phyloP scores from a whole-genome alignment of 176 grass and related monocot species.

The Bothriochloa decipiens region DNA sequence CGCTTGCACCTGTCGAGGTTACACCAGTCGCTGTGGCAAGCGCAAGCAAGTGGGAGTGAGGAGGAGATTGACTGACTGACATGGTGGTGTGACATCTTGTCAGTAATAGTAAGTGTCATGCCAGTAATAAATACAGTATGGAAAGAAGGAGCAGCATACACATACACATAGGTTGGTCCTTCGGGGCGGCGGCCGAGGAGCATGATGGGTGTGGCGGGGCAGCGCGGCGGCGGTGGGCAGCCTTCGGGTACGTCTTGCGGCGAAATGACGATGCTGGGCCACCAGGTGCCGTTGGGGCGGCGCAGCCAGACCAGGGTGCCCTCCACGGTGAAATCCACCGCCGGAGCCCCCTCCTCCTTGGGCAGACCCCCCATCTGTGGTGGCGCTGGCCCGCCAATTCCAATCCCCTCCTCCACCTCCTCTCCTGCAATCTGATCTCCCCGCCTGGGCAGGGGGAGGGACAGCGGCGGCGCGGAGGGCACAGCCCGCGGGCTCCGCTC shows the following conservation, averaged over 20 bases:
- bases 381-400: neutral
- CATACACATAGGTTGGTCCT: conserved; percentile 48
- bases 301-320: conserved; percentile 72
- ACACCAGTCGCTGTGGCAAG: conserved; percentile 60
- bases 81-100: neutral
- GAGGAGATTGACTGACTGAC: neutral
- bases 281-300: conserved; percentile 68
- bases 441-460: neutral
- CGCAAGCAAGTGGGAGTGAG: neutral
- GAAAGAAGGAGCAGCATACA: neutral
- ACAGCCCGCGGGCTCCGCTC: conserved; percentile 29
- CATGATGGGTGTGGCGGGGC: conserved; percentile 56
- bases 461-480: conserved; percentile 3
- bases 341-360: neutral
- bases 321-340: conserved; percentile 42
- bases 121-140: neutral
- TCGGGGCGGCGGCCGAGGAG: conserved; percentile 66
- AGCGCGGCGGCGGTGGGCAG: conserved; percentile 43
- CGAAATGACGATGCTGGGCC: conserved; percentile 64
- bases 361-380: conserved; percentile 17
- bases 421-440: conserved; percentile 11
- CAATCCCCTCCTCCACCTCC: neutral
- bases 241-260: conserved; percentile 48
- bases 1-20: conserved; percentile 65
- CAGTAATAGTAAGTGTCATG: neutral